Conservation (phyloP, 225 moss, liverwort and hornwort genomes). For the Lunularia cruciata region DNA sequence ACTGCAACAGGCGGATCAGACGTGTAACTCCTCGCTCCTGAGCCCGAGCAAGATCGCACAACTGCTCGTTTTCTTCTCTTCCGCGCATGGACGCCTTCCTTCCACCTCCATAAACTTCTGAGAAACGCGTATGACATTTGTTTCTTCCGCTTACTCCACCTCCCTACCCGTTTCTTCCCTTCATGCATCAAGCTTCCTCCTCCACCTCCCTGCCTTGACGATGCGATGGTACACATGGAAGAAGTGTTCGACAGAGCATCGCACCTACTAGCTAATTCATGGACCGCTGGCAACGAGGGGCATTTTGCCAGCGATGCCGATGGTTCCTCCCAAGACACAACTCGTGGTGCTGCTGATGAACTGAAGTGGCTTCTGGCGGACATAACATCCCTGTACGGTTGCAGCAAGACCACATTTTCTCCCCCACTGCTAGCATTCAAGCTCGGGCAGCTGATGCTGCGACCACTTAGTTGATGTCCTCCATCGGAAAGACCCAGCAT, state of each 20-base stretch:
- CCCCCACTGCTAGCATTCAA: background rate
- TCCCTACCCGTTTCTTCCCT: constrained; percentile 28
- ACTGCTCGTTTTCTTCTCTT: constrained; percentile 29
- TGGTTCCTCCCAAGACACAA: background rate
- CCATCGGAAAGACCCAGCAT: background rate
- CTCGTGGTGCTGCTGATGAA: background rate
- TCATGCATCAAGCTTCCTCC: constrained; percentile 14
- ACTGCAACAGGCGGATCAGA: constrained; percentile 16
- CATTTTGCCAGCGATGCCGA: constrained; percentile 14
- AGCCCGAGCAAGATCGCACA: constrained; percentile 21
- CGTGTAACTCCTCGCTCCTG: constrained; percentile 29
- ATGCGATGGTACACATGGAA: constrained; percentile 4
- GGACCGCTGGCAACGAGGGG: constrained; percentile 6
- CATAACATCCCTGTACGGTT: background rate
- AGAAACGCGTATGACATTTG: constrained; percentile 13
- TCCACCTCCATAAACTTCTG: constrained; percentile 26
- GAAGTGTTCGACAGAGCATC: constrained; percentile 4
- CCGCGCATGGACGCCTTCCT: constrained; percentile 27
- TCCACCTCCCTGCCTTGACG: constrained; percentile 16
- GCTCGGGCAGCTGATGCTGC: constrained; percentile 20
- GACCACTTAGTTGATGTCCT: constrained; percentile 11
- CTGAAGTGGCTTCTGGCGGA: background rate
- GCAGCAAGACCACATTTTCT: background rate
- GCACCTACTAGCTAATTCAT: background rate
- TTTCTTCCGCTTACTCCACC: constrained; percentile 31